Conservation (phyloP, 2,329 filamentous ascomycete genomes). For the Fusarium udum region DNA sequence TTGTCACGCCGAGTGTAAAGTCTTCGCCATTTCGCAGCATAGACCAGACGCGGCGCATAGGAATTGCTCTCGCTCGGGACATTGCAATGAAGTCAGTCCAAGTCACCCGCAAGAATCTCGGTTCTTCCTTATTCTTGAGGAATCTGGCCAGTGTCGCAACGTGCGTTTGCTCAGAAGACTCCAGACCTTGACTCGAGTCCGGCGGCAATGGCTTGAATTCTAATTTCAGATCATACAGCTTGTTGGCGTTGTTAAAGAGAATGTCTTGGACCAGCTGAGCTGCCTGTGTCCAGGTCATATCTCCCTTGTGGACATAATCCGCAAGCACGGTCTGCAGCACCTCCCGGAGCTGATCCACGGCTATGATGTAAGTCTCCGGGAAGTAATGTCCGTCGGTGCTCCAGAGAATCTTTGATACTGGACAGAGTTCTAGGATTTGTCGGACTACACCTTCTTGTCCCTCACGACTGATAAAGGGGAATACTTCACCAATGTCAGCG, state of each 20-base stretch:
- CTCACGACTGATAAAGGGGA: constrained; percentile 78
- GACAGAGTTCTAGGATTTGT: constrained; percentile 79
- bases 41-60: constrained; percentile 64
- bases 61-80: constrained; percentile 72
- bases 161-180: constrained; percentile 5
- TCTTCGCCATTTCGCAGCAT: constrained; percentile 56
- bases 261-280: constrained; percentile 72
- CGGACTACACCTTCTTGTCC: constrained; percentile 77
- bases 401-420: constrained; percentile 79
- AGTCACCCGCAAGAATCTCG: constrained; percentile 76
- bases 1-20: constrained; percentile 67
- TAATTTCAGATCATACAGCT: constrained; percentile 72
- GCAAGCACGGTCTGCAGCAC: constrained; percentile 74
- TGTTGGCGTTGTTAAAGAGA: constrained; percentile 80
- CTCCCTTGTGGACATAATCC: constrained; percentile 71
- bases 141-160: constrained; percentile 45
- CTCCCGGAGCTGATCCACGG: constrained; percentile 76
- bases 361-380: constrained; percentile 80
- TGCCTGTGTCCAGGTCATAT: constrained; percentile 70
- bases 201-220: constrained; percentile 46
- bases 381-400: constrained; percentile 84
- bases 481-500: constrained; percentile 84
- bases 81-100: constrained; percentile 83
- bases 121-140: constrained; percentile 57
- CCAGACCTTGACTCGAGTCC: not conserved